Evolutionary conservation across 2,329 filamentous ascomycete species (phyloP).

Genomic region (Botrytis cinerea): DNA sequence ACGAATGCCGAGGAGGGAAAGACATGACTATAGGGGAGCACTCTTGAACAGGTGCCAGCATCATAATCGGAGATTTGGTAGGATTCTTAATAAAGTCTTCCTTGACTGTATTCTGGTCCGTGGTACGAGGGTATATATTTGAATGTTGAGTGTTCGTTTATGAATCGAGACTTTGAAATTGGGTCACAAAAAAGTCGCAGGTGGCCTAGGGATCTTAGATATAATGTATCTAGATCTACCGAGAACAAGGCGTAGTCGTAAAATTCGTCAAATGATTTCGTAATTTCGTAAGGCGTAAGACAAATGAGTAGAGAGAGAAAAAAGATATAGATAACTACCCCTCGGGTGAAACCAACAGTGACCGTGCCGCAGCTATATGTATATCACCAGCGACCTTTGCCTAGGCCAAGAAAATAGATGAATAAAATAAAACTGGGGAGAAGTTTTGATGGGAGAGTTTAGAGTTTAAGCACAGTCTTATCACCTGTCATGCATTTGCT

Average conservation of each 20-base stretch:
- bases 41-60: constrained; percentile 36
- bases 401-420: constrained; percentile 7
- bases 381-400: not conserved
- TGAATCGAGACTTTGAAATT: constrained; percentile 21
- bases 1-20: constrained; percentile 33
- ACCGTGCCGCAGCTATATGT: constrained; percentile 21
- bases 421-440: not conserved
- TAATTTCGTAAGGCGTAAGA: constrained; percentile 19
- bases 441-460: not conserved
- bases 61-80: constrained; percentile 32
- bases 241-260: constrained; percentile 8
- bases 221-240: not conserved
- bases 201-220: constrained; percentile 9
- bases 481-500: constrained; percentile 15
- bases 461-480: constrained; percentile 14
- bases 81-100: constrained; percentile 8
- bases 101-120: not conserved
- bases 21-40: constrained; percentile 37
- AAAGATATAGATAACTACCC: not conserved
- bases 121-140: not conserved
- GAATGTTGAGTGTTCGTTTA: not conserved
- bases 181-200: constrained; percentile 24
- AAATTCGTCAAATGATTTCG: constrained; percentile 6
- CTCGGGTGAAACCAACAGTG: not conserved
- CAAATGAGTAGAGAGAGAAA: not conserved